Evolutionary conservation across 257 asterid genomes (phyloP).

Genomic region (Rauvolfia tetraphylla): DNA sequence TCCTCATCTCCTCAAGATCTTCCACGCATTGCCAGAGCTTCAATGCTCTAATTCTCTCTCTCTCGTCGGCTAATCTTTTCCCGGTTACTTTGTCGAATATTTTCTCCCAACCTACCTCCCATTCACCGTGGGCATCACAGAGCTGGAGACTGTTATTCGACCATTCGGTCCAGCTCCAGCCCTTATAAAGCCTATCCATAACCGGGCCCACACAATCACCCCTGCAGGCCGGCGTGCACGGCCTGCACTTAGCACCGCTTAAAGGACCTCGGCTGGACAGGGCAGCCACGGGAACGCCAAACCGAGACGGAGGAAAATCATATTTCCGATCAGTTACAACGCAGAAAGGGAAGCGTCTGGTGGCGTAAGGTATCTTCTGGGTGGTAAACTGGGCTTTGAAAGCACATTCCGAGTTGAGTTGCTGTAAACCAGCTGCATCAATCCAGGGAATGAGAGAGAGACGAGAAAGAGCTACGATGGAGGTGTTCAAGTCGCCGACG

Average conservation of each 20-base stretch:
- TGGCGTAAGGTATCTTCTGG: constrained; percentile 36
- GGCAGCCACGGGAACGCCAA: constrained; percentile 79
- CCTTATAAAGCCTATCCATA: constrained; percentile 43
- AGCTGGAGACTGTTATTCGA: constrained; percentile 47
- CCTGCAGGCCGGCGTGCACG: constrained; percentile 60
- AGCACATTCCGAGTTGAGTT: constrained; percentile 76
- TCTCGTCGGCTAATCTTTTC: constrained; percentile 35
- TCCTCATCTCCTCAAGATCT: constrained; percentile 53
- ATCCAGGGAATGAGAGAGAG: constrained; percentile 67
- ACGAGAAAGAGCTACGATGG: constrained; percentile 78
- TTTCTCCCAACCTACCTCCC: constrained; percentile 80
- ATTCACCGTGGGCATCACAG: constrained; percentile 68
- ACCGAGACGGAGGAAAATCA: constrained; percentile 53
- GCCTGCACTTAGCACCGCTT: constrained; percentile 88
- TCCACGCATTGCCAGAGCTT: constrained; percentile 46
- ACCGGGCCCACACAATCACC: constrained; percentile 60
- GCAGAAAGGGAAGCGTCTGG: constrained; percentile 64
- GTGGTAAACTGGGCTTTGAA: constrained; percentile 78
- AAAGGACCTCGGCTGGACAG: constrained; percentile 77
- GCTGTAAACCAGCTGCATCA: constrained; percentile 50
- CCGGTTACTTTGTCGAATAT: constrained; percentile 59
- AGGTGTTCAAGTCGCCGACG: constrained; percentile 70
- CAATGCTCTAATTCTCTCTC: constrained; percentile 43
- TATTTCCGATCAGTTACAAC: constrained; percentile 72
- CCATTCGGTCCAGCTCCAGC: constrained; percentile 98